Evolutionary conservation across 2,329 filamentous ascomycete genomes (phyloP).

Genomic region (Triangularia verruculosa): DNA sequence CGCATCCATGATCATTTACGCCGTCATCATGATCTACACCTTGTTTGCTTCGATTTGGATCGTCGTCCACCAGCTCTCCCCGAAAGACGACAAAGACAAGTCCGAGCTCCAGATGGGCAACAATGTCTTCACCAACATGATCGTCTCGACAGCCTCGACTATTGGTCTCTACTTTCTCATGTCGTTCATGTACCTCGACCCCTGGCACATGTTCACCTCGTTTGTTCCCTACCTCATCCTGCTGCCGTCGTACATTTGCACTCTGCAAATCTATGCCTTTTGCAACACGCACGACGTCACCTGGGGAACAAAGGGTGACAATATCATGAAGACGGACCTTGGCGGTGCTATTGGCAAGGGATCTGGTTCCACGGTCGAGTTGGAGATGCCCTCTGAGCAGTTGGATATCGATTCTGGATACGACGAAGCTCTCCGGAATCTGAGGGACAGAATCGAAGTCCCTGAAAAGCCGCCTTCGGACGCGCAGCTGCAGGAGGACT

Average conservation of each 20-base stretch:
- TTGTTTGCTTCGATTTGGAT: constrained; percentile 88
- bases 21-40: constrained; percentile 93
- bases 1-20: constrained; percentile 83
- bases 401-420: constrained; percentile 97
- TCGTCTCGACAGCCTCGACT: constrained; percentile 85
- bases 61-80: constrained; percentile 72
- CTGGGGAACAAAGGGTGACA: constrained; percentile 99
- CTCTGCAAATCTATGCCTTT: constrained; percentile 95
- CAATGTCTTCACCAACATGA: constrained; percentile 92
- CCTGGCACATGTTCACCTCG: constrained; percentile 98
- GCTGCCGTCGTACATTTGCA: constrained; percentile 92
- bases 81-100: constrained; percentile 38
- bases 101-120: constrained; percentile 62
- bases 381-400: constrained; percentile 97
- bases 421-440: constrained; percentile 92
- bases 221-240: constrained; percentile 89
- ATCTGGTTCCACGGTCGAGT: constrained; percentile 69
- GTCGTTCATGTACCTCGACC: constrained; percentile 94
- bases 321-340: constrained; percentile 87
- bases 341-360: constrained; percentile 79
- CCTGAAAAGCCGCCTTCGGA: constrained; percentile 60
- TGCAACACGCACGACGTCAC: constrained; percentile 99
- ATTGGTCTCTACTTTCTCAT: constrained; percentile 94
- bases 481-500: constrained; percentile 90
- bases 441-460: constrained; percentile 89